Base-by-base conservation (phyloP, 768 basidiomycete species). In the Suillus sp. region DNA sequence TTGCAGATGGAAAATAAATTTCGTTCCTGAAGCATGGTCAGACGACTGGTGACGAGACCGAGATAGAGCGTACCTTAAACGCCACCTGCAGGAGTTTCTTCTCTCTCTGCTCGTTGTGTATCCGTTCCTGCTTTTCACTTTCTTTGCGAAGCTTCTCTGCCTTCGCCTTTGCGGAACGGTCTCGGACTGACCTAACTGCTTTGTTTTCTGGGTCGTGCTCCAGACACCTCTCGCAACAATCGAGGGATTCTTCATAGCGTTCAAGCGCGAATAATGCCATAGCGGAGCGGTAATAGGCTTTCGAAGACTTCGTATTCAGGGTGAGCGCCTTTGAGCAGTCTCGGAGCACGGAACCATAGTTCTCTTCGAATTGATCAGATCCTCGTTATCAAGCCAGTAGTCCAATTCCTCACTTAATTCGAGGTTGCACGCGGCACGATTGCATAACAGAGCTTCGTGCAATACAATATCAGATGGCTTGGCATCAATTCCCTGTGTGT, bases 341-440 rank as follows among this genome's bases (percentile, higher is more conserved):
- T 64, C 85, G 82, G 50, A 99, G 81, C 8, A 93, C 93, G 32
- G 86, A 84, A 10, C 95, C 93, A 68, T 91, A 91, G 74, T 99
- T 99, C 74, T 91, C 95, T 95, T 71, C 51, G 45, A 2, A 30
- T 48, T 10, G 16, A 34, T 63, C 59, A 62, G 50, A 59, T 61
- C 18, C n/a, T 25, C 25, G 38, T 14, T 16, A 3, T 51, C 4
- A 65, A 63, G 13, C 53, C 30, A 32, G 27, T 35, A 57, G 27
- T 4, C 42, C 16, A 62, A 20, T 37, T 30, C 73, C 90, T 70
- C 67, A 94, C 95, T 79, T 22, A 96, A 83, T 72, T 93, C 93
- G 20, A 99, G 82, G 71, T 99, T 96, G 66, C 93, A 96, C 8
- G 95, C 96, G 5, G 96, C 95, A 47, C 96, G 86, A 75, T 99